Evolutionary conservation across 768 basidiomycete species (phyloP).

Genomic region (Podaxis sp.): DNA sequence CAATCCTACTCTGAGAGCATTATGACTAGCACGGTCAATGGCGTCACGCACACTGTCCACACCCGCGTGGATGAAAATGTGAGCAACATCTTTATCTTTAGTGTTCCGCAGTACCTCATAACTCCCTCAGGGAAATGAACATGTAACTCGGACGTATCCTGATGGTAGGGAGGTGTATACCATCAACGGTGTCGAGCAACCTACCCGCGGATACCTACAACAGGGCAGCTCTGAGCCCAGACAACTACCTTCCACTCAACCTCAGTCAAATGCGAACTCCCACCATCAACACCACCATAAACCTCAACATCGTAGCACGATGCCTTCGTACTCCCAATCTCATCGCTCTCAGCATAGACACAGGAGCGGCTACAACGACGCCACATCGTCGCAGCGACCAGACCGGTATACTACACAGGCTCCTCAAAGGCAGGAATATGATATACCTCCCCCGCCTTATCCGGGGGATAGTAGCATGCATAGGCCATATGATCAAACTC

Average conservation of each 20-base stretch:
- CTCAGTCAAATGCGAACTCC: background rate
- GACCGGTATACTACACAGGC: background rate
- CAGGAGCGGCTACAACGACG: background rate
- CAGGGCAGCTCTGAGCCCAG: background rate
- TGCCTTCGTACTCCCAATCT: background rate
- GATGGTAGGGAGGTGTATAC: constrained; percentile 66
- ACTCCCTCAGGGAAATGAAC: constrained; percentile 64
- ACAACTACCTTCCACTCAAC: background rate
- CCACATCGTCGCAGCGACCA: background rate
- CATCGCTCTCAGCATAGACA: background rate
- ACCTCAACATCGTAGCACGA: constrained; percentile 7
- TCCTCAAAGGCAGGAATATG: background rate
- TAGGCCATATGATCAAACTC: background rate
- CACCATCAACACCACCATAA: background rate
- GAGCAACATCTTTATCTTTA: constrained; percentile 22
- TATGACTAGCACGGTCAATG: constrained; percentile 59
- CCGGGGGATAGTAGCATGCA: background rate
- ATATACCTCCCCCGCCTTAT: constrained; percentile 5
- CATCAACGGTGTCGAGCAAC: constrained; percentile 65
- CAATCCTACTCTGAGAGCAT: constrained; percentile 55
- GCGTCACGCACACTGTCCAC: constrained; percentile 61
- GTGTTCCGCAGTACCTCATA: constrained; percentile 12
- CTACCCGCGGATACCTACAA: constrained; percentile 28
- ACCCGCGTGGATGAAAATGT: constrained; percentile 58
- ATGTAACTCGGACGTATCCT: constrained; percentile 60